phyloP scores from a whole-genome alignment of 1,139 yeast genomes.

The Zygoascus meyerae region DNA sequence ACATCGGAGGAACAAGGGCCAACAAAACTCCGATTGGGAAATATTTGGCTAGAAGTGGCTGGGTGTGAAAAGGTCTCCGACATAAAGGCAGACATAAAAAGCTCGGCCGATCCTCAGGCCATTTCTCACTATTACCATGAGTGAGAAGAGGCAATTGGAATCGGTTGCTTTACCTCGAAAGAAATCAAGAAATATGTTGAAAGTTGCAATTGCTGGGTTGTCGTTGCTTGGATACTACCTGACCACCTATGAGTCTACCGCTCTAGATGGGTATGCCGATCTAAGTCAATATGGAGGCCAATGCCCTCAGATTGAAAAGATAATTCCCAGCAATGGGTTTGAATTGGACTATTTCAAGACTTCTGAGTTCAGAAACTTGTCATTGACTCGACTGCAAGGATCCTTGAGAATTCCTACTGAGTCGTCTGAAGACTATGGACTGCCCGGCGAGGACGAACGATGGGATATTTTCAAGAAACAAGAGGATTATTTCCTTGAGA shows the following conservation, averaged over 20 bases:
- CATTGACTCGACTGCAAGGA: conserved; percentile 40
- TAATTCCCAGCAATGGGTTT: conserved; percentile 1
- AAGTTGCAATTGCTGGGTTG: too few species aligned
- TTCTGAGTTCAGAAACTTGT: conserved; percentile 21
- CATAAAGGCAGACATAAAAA: too few species aligned
- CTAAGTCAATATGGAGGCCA: conserved; percentile 1
- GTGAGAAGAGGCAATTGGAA: too few species aligned
- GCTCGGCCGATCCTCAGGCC: too few species aligned
- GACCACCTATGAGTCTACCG: not conserved
- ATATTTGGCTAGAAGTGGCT: too few species aligned
- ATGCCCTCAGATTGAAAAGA: not conserved
- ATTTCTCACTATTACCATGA: too few species aligned
- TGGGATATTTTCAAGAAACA: conserved; percentile 46
- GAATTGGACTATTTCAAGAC: conserved; percentile 16
- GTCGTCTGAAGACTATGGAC: conserved; percentile 48
- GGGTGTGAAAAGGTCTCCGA: too few species aligned
- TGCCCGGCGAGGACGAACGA: conserved; percentile 39
- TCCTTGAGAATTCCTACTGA: conserved; percentile 61
- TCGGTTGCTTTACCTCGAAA: too few species aligned
- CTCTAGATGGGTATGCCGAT: conserved; percentile 1
- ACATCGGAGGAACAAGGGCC: not conserved
- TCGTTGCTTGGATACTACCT: too few species aligned
- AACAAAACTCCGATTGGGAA: too few species aligned
- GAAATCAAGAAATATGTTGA: too few species aligned
- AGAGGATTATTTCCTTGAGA: conserved; percentile 47